phyloP scores from a whole-genome alignment of 768 basidiomycete species.

The Lactarius pseudohatsudake region DNA sequence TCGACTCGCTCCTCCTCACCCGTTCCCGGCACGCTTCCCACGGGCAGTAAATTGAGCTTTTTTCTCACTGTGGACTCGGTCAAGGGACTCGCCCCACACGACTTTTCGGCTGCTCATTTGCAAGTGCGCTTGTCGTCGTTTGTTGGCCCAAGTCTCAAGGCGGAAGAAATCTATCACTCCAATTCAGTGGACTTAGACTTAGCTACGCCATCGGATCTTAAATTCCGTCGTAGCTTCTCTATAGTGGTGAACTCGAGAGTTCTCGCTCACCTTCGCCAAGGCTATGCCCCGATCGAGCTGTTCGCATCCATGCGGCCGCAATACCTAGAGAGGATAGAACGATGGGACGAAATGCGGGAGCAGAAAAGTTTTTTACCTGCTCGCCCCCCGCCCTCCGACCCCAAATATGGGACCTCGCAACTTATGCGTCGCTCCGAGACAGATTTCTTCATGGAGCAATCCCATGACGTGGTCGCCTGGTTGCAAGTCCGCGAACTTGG shows the following conservation, averaged over 20 bases:
- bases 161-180: slow-evolving; percentile 85
- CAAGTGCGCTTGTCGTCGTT: slow-evolving; percentile 90
- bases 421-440: slow-evolving; percentile 91
- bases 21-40: slow-evolving; percentile 59
- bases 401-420: slow-evolving; percentile 45
- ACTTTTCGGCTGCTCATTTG: slow-evolving; percentile 82
- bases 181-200: slow-evolving; percentile 68
- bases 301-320: slow-evolving; percentile 80
- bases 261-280: slow-evolving; percentile 65
- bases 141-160: slow-evolving; percentile 62
- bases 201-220: slow-evolving; percentile 72
- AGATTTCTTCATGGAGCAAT: slow-evolving; percentile 84
- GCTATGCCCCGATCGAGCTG: slow-evolving; percentile 87
- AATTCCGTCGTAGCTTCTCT: slow-evolving; percentile 80
- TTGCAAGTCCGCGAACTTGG: slow-evolving; percentile 85
- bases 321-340: slow-evolving; percentile 85
- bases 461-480: slow-evolving; percentile 89
- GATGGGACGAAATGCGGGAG: slow-evolving; percentile 93
- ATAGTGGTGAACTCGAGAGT: slow-evolving; percentile 75
- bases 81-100: slow-evolving; percentile 85
- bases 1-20: slow-evolving; percentile 79
- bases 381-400: slow-evolving; percentile 37
- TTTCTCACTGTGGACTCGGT: slow-evolving; percentile 83
- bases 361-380: slow-evolving; percentile 48
- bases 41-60: slow-evolving; percentile 82